Conservation (phyloP, 2,329 filamentous ascomycete species). For the Zasmidium angulare region DNA sequence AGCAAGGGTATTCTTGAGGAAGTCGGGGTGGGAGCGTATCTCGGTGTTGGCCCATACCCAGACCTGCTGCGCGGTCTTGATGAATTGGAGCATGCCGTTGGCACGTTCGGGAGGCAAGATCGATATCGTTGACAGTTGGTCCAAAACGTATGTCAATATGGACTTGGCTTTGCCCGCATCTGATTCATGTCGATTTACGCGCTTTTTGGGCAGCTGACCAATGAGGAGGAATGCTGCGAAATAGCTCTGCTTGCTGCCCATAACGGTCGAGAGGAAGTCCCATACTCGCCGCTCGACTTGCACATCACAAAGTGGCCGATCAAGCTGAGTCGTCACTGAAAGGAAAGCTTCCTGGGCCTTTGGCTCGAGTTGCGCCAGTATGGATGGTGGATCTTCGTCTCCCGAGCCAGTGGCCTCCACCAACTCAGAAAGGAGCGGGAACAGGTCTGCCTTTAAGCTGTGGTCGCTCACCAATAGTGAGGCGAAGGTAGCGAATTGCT, state of each 20-base stretch:
- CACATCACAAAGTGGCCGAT: constrained; percentile 69
- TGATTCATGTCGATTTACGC: constrained; percentile 50
- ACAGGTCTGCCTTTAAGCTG: constrained; percentile 24
- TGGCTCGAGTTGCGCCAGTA: constrained; percentile 85
- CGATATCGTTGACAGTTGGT: constrained; percentile 64
- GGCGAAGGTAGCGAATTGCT: constrained; percentile 24
- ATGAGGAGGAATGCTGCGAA: constrained; percentile 91
- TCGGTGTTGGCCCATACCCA: constrained; percentile 93
- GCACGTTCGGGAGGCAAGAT: constrained; percentile 65
- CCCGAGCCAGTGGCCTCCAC: constrained; percentile 21
- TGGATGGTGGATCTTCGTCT: constrained; percentile 77
- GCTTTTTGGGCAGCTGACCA: constrained; percentile 78
- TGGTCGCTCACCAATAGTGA: constrained; percentile 25
- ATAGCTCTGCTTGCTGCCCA: constrained; percentile 92
- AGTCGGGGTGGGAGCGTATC: constrained; percentile 69
- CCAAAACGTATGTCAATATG: constrained; percentile 72
- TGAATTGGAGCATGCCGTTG: constrained; percentile 78
- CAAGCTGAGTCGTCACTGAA: constrained; percentile 71
- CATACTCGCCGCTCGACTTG: constrained; percentile 70
- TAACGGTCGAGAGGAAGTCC: constrained; percentile 80
- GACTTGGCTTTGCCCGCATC: constrained; percentile 58
- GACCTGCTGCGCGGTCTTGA: constrained; percentile 84
- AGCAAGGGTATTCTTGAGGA: constrained; percentile 69
- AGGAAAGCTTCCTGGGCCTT: constrained; percentile 83
- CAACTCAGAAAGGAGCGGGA: constrained; percentile 23